phyloP scores from a whole-genome alignment of 2,329 filamentous ascomycete species.

The Trichoderma gracile region DNA sequence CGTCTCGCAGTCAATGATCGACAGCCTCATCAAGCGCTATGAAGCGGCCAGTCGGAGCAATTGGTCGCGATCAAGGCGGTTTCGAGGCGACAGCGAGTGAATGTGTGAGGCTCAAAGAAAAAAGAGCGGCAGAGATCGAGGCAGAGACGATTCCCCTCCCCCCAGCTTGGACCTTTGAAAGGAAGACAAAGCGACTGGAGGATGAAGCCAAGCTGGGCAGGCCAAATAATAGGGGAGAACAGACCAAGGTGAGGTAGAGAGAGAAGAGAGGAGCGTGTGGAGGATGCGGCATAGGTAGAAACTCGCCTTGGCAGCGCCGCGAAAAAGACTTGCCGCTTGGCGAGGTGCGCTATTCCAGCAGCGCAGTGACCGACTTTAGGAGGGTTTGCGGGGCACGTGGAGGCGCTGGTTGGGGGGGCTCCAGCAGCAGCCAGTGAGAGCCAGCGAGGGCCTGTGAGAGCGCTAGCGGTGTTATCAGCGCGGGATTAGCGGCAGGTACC shows the following conservation, averaged over 20 bases:
- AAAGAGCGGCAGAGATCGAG: too few relatives aligned
- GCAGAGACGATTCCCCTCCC: neutral
- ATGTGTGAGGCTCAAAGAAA: neutral
- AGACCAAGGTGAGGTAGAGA: neutral
- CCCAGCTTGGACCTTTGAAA: slow-evolving; percentile 10
- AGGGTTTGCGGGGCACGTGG: slow-evolving; percentile 24
- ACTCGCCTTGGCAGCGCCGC: neutral
- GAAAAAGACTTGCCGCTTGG: neutral
- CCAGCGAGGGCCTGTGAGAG: neutral
- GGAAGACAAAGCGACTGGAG: neutral
- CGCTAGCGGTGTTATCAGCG: slow-evolving; percentile 2
- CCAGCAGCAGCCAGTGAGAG: slow-evolving; percentile 1
- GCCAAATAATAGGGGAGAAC: slow-evolving; percentile 16
- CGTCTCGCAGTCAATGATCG: slow-evolving; percentile 4
- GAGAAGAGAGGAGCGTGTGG: neutral
- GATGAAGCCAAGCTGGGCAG: slow-evolving; percentile 10
- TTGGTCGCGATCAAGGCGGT: slow-evolving; percentile 2
- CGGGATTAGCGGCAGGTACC: slow-evolving; percentile 22
- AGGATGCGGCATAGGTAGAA: too few relatives aligned
- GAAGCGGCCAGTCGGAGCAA: slow-evolving; percentile 6
- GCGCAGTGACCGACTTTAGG: slow-evolving; percentile 15
- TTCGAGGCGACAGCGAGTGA: slow-evolving; percentile 1
- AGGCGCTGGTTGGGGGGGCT: slow-evolving; percentile 10
- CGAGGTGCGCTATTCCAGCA: slow-evolving; percentile 12
- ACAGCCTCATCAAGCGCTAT: slow-evolving; percentile 13